These are phyloP conservation scores for Vanrija humicola DNA, from an alignment of 1,284 basidiomycete genomes.

Conservation along the genomic window DNA sequence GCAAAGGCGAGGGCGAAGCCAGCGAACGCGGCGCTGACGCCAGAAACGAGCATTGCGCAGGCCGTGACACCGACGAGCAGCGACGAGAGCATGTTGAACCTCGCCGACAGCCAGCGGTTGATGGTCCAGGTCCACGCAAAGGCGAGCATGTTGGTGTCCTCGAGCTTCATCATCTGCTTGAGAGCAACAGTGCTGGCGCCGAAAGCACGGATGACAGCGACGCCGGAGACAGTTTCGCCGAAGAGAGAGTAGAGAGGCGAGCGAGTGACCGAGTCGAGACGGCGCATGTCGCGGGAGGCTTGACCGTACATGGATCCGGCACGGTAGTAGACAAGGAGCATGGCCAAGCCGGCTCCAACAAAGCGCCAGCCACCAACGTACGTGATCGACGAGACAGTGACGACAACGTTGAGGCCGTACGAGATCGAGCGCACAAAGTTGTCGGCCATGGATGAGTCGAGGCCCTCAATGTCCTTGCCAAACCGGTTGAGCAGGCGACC, in stretches of 20 bases:
- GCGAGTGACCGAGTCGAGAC: slow-evolving; percentile 80
- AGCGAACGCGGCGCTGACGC: slow-evolving; percentile 70
- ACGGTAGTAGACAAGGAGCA: slow-evolving; percentile 56
- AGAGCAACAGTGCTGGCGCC: slow-evolving; percentile 72
- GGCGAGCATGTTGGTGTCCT: slow-evolving; percentile 75
- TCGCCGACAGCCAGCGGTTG: slow-evolving; percentile 50
- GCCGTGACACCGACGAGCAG: slow-evolving; percentile 69
- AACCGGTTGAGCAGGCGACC: slow-evolving; percentile 84
- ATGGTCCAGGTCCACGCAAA: slow-evolving; percentile 76
- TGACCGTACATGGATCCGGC: slow-evolving; percentile 71
- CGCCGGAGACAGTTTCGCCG: slow-evolving; percentile 81
- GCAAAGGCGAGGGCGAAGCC: slow-evolving; percentile 80
- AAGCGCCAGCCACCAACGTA: slow-evolving; percentile 73
- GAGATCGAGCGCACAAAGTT: slow-evolving; percentile 68
- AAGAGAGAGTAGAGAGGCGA: slow-evolving; percentile 90
- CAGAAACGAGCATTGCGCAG: slow-evolving; percentile 61
- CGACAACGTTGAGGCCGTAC: slow-evolving; percentile 47
- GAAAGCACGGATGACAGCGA: slow-evolving; percentile 77
- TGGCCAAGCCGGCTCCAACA: slow-evolving; percentile 58
- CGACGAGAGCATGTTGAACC: slow-evolving; percentile 76
- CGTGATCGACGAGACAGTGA: slow-evolving; percentile 59
- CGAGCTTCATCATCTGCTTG: slow-evolving; percentile 75
- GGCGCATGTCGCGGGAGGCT: slow-evolving; percentile 81
- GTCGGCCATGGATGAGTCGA: slow-evolving; percentile 80
- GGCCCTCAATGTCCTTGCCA: slow-evolving; percentile 89